phyloP scores from a whole-genome alignment of 2,329 filamentous ascomycete genomes.

The Epicoccum sorghinum region DNA sequence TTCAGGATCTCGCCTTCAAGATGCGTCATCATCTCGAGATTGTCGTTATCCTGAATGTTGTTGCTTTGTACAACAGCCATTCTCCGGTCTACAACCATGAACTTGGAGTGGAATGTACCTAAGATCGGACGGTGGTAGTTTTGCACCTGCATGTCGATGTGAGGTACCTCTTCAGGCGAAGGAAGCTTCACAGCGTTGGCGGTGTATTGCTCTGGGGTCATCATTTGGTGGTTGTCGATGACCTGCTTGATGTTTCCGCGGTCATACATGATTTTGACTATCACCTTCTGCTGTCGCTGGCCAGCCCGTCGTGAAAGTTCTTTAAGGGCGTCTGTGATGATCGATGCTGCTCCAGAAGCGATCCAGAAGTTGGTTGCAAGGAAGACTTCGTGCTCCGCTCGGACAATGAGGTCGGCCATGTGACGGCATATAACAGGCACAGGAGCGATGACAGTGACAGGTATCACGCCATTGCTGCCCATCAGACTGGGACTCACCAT shows the following conservation, averaged over 20 bases:
- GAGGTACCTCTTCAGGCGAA: slow-evolving; percentile 67
- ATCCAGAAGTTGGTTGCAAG: slow-evolving; percentile 80
- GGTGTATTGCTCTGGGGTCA: slow-evolving; percentile 64
- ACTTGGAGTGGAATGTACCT: slow-evolving; percentile 80
- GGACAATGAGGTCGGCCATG: slow-evolving; percentile 74
- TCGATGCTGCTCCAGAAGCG: slow-evolving; percentile 68
- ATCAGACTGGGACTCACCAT: slow-evolving; percentile 65
- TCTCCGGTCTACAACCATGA: slow-evolving; percentile 75
- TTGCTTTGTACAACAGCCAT: slow-evolving; percentile 77
- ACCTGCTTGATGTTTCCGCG: slow-evolving; percentile 69
- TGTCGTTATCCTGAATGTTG: slow-evolving; percentile 79
- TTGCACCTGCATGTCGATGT: slow-evolving; percentile 73
- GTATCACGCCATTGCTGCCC: slow-evolving; percentile 68
- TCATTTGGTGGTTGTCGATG: slow-evolving; percentile 67
- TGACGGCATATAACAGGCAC: slow-evolving; percentile 75
- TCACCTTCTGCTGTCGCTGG: slow-evolving; percentile 60
- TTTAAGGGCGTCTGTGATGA: slow-evolving; percentile 70
- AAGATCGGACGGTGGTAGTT: slow-evolving; percentile 74
- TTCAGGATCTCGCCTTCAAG: slow-evolving; percentile 79
- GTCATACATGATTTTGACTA: slow-evolving; percentile 79
- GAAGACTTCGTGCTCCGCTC: slow-evolving; percentile 74
- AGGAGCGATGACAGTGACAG: slow-evolving; percentile 71
- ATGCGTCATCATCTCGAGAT: slow-evolving; percentile 80
- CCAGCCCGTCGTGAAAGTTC: slow-evolving; percentile 72
- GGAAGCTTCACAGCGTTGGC: slow-evolving; percentile 64